Evolutionary conservation across 495 filamentous ascomycete species (phyloP), one percentile per base, ranked within the genome.

Genomic region (Penicillium antarcticum): DNA sequence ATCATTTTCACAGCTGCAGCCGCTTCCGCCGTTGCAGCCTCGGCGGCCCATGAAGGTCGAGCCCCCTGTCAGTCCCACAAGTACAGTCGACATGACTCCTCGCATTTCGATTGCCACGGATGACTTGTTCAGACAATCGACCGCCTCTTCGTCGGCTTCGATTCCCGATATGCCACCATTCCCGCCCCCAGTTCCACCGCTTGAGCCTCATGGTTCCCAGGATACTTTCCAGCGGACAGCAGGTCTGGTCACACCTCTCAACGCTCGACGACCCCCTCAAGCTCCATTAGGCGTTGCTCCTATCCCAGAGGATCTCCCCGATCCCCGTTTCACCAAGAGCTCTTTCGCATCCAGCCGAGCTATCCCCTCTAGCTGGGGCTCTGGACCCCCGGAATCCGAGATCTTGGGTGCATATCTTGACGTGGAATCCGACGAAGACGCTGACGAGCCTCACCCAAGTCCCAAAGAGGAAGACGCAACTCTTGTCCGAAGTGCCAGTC

Each of bases 321-420:
- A 82, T 29, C 72, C 80, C 37, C 66, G 62, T 1, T 57, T 56
- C 11, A 68, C 59, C 9, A 74, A 81, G 61, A 81, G 79, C 16
- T 92, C 89, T 0, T 88, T 86, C 61, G 89, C 89, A 7, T 95
- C 91, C 6, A 95, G 89, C 65, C 80, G 83, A 45, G 87, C 82
- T 0, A 88, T 95, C 48, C 89, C 91, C 2, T 78, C 81, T 7
- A 85, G 78, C 57, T 92, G 87, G 82, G 78, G 73, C 33, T 79
- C 77, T 24, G 81, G 77, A 3, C 69, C 69, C 5, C 72, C 74
- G 6, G 72, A 71, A 51, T 80, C 75, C 12, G 75, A 79, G 17
- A 72, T 76, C 17, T 50, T 73, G 13, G 72, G 64, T 7, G 58
- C 61, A 21, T 74, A 78, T 43, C 55, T 74, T 12, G 65, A 74